Evolutionary conservation across 1,139 yeast genomes (phyloP), one percentile per base, ranked within the genome.

Genomic region (Hanseniaspora gamundiae): DNA sequence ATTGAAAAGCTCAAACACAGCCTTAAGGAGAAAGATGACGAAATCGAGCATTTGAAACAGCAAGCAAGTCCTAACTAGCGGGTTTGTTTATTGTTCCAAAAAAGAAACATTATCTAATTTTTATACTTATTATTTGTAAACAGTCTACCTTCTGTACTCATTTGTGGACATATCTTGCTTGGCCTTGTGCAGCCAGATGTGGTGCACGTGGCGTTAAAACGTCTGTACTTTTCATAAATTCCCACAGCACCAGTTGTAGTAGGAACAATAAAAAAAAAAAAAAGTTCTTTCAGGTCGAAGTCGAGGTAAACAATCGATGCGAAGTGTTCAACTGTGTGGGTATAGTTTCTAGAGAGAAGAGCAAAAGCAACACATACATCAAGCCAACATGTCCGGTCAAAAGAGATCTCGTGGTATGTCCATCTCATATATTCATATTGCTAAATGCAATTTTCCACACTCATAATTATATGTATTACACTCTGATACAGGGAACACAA

Each of bases 1-100:
- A 76, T 78, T 51, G 70, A 76, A 9, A 75, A 73, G 44, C 55
- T 77, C 43, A 68, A 71, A 54, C 59, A 68, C 45, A 71, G 69
- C 51, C 56, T 76, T 43, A 59, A 69, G 17, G 64, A 67, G 39
- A 75, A 73, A 51, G 73, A 73, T 44, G 77, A 75, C 7, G 58
- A 61, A 31, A 48, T 61, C 9, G 51, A 52, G 7, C 45, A 49
- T 6, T 49, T 58, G 38, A 52, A 55, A 30, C 47, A 39, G 21
- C 35, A 28, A 27, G 28, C 36, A 8, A 5, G 9, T 13, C 30
- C 4, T 4, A 13, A 16, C 11, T 13, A 22, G 19, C 21, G 20
- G 29, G 11, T 20, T 21, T 24, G 19, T 21, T 26, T 19, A 14
- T 30, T 13, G 20, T 21, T 11, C 9, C 21, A 20, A 29, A 13